Conservation (phyloP, 495 filamentous ascomycete genomes). For the Aspergillus carlsbadensis region DNA sequence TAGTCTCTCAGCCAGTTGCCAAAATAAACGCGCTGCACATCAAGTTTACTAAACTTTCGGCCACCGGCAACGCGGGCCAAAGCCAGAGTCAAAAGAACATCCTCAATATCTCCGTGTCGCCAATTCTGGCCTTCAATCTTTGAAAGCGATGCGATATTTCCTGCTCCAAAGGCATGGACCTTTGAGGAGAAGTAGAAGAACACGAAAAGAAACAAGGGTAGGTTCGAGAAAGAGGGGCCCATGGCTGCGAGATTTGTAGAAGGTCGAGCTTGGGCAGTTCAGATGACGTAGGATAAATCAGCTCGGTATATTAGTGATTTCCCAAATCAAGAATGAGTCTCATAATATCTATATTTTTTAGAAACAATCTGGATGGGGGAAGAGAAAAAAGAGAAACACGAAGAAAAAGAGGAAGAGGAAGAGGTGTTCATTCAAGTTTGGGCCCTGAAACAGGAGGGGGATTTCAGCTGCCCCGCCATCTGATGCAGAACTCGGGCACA, state of each 20-base stretch:
- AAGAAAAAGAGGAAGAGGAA: background rate
- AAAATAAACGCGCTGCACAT: conserved; percentile 82
- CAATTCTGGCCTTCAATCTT: conserved; percentile 83
- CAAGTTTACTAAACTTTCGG: conserved; percentile 84
- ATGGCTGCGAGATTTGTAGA: conserved; percentile 15
- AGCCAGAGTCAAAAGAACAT: conserved; percentile 71
- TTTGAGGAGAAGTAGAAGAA: conserved; percentile 62
- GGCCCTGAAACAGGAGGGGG: background rate
- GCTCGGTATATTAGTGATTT: background rate
- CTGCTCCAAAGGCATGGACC: conserved; percentile 79
- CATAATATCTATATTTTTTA: background rate
- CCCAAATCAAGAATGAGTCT: background rate
- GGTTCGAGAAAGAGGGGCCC: conserved; percentile 25
- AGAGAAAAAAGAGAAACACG: background rate
- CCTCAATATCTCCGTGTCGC: conserved; percentile 91
- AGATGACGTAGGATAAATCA: background rate
- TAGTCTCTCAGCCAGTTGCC: conserved; percentile 92
- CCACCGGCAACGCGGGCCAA: conserved; percentile 77
- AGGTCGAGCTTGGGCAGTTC: background rate
- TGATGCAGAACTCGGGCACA: background rate
- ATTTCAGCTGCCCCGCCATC: conserved; percentile 15
- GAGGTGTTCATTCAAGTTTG: background rate
- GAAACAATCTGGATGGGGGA: background rate
- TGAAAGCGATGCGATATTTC: conserved; percentile 77
- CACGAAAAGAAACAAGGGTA: conserved; percentile 46